Conservation (phyloP, 257 asterid genomes). For the Gardenia jasminoides region DNA sequence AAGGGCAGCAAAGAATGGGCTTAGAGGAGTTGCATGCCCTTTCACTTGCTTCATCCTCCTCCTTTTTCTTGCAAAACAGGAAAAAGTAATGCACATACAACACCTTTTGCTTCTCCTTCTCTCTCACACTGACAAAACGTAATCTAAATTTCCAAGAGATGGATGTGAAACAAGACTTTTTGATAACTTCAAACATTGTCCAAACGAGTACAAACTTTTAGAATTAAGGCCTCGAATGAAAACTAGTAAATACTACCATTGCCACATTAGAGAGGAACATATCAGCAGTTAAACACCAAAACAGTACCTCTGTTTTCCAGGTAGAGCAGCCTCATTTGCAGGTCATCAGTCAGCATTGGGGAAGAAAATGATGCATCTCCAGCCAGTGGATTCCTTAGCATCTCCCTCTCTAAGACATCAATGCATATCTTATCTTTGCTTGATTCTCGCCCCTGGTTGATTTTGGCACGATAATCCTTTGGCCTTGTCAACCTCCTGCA, state of each 20-base stretch:
- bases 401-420: slow-evolving; percentile 73
- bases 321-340: slow-evolving; percentile 50
- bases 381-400: slow-evolving; percentile 50
- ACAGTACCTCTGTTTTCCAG: slow-evolving; percentile 71
- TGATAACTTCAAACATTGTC: neutral
- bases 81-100: neutral
- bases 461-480: slow-evolving; percentile 61
- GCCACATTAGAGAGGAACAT: neutral
- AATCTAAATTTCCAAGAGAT: neutral
- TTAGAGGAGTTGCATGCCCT: neutral
- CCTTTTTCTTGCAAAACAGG: neutral
- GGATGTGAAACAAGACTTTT: neutral
- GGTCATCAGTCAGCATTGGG: slow-evolving; percentile 51
- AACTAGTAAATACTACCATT: neutral
- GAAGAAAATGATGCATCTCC: slow-evolving; percentile 35
- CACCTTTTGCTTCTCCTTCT: neutral
- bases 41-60: neutral
- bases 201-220: neutral
- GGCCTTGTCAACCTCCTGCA: slow-evolving; percentile 62
- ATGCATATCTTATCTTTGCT: slow-evolving; percentile 61
- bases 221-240: neutral
- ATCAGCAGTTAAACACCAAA: neutral
- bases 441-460: slow-evolving; percentile 58
- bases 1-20: neutral
- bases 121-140: neutral